Evolutionary conservation across 2,329 filamentous ascomycete species (phyloP), one percentile per base, ranked within the genome.

Genomic region (Fusarium falciforme): DNA sequence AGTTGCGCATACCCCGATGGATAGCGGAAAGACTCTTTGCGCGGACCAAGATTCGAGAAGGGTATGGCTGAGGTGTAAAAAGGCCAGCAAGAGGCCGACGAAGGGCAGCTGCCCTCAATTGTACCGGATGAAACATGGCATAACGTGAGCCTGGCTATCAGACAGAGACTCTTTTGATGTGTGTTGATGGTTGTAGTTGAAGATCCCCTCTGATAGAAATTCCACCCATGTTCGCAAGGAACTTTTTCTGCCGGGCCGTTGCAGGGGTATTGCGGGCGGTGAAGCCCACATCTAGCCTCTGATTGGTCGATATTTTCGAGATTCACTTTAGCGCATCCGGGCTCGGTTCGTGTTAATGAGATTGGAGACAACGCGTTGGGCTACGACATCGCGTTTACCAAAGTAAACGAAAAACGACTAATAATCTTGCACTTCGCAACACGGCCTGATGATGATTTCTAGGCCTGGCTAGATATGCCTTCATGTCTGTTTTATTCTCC

Each of bases 21-120:
- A 95, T 94, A 49, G 92, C 92, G 11, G 92, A 93, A 68, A 94
- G 86, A 47, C 79, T 82, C 31, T 81, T 77, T 25, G 76, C 35
- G 47, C 82, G 82, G 44, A 75, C 71, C 17, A 70, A 63, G 6
- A 75, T 47, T 27, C 72, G 76, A 27, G 73, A 67, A n/a, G 68
- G 71, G 35, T 22, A 59, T 47, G 59, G 62, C 25, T 61, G 58
- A 36, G 58, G 25, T 5, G 57, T 35, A 36, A 74, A 35, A n/a
- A 59, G 40, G 17, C 38, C 57, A 20, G 67, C 49, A n/a, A 78
- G 55, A 7, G 76, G 72, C 40, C 70, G 64, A 9, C 61, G 73
- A 22, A 78, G 68, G 67, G 79, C 75, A 42, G 52, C 63, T 44
- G 67, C 73, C 59, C 75, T 77, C 42, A 76, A 60, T 61, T 75